A percentile compares a stretch with the other conserved stretches of the same genome.
Evolutionary conservation across 1,139 yeast species (phyloP).

Genomic region (Geotrichum cucujoidarum): DNA sequence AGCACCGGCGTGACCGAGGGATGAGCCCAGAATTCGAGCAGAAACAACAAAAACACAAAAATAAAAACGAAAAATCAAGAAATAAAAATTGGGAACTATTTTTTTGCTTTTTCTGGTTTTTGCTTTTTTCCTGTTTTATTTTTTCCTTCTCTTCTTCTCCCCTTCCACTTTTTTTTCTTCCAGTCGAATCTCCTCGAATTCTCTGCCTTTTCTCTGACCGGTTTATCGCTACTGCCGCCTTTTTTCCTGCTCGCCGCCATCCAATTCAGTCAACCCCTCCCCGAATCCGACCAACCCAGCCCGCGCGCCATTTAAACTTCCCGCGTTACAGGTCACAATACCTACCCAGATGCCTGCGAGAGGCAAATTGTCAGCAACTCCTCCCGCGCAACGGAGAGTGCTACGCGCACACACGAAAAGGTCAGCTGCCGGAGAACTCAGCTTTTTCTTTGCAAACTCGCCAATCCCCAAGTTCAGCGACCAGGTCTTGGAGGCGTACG

Average conservation of each 20-base stretch:
- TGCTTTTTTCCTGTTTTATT: background rate
- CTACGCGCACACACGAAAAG: constrained; percentile 12
- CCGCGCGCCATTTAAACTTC: background rate
- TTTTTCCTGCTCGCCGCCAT: background rate
- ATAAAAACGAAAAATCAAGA: background rate
- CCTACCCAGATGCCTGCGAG: constrained; percentile 11
- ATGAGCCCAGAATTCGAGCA: too few relatives aligned
- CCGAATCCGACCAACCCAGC: background rate
- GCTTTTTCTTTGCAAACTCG: constrained; percentile 6
- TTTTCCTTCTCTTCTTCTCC: background rate
- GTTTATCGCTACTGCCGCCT: background rate
- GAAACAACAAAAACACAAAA: background rate
- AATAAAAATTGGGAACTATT: background rate
- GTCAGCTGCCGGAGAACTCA: constrained; percentile 8
- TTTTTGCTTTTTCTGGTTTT: background rate
- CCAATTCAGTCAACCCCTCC: too few relatives aligned
- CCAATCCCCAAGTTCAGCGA: constrained; percentile 12
- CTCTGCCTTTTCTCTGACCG: background rate
- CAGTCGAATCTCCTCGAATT: background rate
- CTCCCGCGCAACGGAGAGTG: constrained; percentile 9
- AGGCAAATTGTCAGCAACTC: constrained; percentile 3
- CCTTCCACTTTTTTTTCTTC: background rate
- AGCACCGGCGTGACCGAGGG: too few relatives aligned
- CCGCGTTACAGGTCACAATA: background rate
- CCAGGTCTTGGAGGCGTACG: constrained; percentile 14